These are phyloP conservation scores for Fusarium sublunatum DNA, from an alignment of 2,329 filamentous ascomycete species.

Conservation along the genomic window DNA sequence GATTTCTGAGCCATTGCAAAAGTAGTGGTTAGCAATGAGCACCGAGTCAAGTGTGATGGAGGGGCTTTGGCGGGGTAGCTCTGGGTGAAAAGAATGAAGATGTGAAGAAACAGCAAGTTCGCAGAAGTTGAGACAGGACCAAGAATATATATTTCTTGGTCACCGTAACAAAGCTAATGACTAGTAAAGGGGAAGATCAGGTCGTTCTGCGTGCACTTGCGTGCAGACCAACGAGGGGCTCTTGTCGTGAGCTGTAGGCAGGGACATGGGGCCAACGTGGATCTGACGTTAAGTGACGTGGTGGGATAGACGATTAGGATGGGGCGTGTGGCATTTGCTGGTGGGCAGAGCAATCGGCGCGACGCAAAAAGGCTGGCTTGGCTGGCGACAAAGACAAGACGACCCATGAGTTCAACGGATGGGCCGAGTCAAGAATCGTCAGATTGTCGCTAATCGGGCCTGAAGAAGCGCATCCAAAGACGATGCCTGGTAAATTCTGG, in stretches of 20 bases:
- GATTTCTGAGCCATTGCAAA: conserved; percentile 50
- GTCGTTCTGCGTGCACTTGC: conserved; percentile 40
- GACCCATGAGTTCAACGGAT: conserved; percentile 36
- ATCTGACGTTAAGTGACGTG: conserved; percentile 48
- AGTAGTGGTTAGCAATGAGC: conserved; percentile 35
- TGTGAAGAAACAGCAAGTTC: conserved; percentile 20
- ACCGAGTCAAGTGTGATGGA: conserved; percentile 13
- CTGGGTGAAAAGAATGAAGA: conserved; percentile 29
- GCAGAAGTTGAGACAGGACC: conserved; percentile 22
- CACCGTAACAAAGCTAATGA: conserved; percentile 17
- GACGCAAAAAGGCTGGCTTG: conserved; percentile 31
- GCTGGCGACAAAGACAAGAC: conserved; percentile 28
- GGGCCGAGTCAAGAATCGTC: conserved; percentile 37
- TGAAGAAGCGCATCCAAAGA: conserved; percentile 30
- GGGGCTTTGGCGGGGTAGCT: conserved; percentile 40
- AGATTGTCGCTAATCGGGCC: conserved; percentile 41
- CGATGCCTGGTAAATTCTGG: conserved; percentile 16
- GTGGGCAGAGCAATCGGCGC: conserved; percentile 42
- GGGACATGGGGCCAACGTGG: conserved; percentile 42
- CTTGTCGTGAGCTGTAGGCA: conserved; percentile 25
- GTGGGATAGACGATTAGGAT: conserved; percentile 42
- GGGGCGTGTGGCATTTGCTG: conserved; percentile 41
- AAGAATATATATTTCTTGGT: conserved; percentile 39
- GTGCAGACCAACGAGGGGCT: conserved; percentile 41
- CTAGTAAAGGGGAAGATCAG: conserved; percentile 27